Evolutionary conservation across 2,329 filamentous ascomycete species (phyloP), one percentile per base, ranked within the genome.

Genomic region (Onygena corvina): DNA sequence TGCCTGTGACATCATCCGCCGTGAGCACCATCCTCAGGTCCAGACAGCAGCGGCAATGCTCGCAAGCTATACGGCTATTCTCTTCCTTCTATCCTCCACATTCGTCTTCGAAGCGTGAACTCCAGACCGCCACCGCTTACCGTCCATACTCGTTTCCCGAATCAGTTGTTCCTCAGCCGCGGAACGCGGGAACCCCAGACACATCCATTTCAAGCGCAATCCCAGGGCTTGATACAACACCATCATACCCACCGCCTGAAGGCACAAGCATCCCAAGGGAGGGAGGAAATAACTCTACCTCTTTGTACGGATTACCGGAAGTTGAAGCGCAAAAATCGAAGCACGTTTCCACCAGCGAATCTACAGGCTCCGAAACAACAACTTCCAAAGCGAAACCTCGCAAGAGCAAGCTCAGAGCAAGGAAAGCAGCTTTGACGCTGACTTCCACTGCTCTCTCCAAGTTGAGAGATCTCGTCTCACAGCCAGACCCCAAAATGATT

Each of bases 391-490:
- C 68, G 36, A 75, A 79, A 58, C 76, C 80, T 14, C 77, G 77
- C 58, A 75, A 76, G 56, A 73, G 71, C 61, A 88, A 83, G 63
- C 74, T 94, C 27, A 77, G 83, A 31, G 77, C 90, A 9, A 81
- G 89, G 50, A 96, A 96, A 71, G 89, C 92, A 0, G 87, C 90
- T 1, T 90, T 98, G 73, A 86, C 79, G 57, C 75, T 98, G 20
- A 89, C 89, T 0, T 77, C 85, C 0, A 71, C 80, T 1, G 92
- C 92, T 0, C 83, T 94, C 2, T 73, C 81, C 42, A 88, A 94
- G 59, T 74, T 98, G 29, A 79, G 79, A 51, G 74, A 76, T 14
- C 70, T 98, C 31, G 76, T 95, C 4, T 79, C 89, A 53, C 83
- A 88, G 60, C 92, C 92, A 0, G 81, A 92, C 21, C 88, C 89